These are phyloP conservation scores for Pythium coloratum DNA, from an alignment of 352 stramenopile species.

Conservation along the genomic window DNA sequence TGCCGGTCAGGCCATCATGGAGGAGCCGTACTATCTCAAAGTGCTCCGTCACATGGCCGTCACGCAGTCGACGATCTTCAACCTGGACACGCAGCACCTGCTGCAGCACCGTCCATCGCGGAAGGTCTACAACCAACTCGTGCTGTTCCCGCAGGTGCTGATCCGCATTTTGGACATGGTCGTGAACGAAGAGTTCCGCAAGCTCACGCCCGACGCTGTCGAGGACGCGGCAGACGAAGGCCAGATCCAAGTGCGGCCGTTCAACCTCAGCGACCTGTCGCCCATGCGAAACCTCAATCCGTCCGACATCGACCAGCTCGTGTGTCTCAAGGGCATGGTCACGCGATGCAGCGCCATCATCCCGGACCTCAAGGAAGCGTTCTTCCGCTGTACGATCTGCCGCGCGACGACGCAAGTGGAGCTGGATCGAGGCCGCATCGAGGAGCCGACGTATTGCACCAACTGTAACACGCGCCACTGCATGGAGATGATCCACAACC, in stretches of 20 bases:
- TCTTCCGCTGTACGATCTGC: slow-evolving; percentile 96
- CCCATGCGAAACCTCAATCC: slow-evolving; percentile 97
- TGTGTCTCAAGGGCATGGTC: slow-evolving; percentile 98
- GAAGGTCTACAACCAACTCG: slow-evolving; percentile 96
- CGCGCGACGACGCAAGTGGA: slow-evolving; percentile 88
- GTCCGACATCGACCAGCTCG: slow-evolving; percentile 96
- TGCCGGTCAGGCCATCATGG: slow-evolving; percentile 32
- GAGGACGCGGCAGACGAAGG: slow-evolving; percentile 52
- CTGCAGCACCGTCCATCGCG: slow-evolving; percentile 72
- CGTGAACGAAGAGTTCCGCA: slow-evolving; percentile 89
- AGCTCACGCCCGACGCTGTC: slow-evolving; percentile 36
- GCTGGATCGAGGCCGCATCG: slow-evolving; percentile 95
- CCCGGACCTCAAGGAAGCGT: slow-evolving; percentile 97
- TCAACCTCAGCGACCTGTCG: slow-evolving; percentile 93
- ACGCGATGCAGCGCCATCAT: slow-evolving; percentile 96
- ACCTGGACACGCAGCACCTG: slow-evolving; percentile 92
- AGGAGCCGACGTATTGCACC: slow-evolving; percentile 91
- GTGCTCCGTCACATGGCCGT: slow-evolving; percentile 72
- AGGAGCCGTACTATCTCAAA: slow-evolving; percentile 78
- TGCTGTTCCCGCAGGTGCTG: slow-evolving; percentile 95
- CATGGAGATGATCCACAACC: slow-evolving; percentile 98
- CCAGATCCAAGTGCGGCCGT: slow-evolving; percentile 96
- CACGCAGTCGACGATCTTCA: slow-evolving; percentile 86
- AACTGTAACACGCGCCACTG: slow-evolving; percentile 90
- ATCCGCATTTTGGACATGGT: slow-evolving; percentile 98